A percentile compares a stretch with the other conserved stretches of the same genome.
Evolutionary conservation across 768 basidiomycete genomes (phyloP).

Genomic region (Rhizopogon salebrosus): DNA sequence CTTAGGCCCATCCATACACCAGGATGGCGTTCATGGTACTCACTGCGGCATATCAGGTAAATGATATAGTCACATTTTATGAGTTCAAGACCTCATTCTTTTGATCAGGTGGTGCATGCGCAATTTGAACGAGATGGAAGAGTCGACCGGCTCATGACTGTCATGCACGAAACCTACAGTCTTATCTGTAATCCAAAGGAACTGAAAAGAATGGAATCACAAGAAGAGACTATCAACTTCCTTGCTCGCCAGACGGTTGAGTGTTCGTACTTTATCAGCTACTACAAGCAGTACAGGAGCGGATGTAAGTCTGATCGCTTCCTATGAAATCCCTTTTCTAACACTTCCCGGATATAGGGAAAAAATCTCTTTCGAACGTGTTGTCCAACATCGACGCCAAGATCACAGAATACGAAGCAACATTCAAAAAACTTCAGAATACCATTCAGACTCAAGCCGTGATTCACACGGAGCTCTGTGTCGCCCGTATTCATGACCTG

Average conservation of each 20-base stretch:
- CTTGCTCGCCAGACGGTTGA: slow-evolving; percentile 21
- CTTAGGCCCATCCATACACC: slow-evolving; percentile 10
- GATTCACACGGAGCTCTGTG: background rate
- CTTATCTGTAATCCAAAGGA: slow-evolving; percentile 3
- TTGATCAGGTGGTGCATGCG: slow-evolving; percentile 1
- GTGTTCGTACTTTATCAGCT: slow-evolving; percentile 26
- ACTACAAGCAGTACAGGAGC: slow-evolving; percentile 16
- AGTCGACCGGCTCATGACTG: slow-evolving; percentile 1
- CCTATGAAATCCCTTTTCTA: background rate
- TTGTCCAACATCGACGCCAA: slow-evolving; percentile 1
- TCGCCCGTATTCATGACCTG: background rate
- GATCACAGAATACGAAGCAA: background rate
- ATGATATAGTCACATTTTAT: background rate
- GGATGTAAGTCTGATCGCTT: slow-evolving; percentile 12
- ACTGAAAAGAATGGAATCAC: slow-evolving; percentile 3
- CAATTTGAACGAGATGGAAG: slow-evolving; percentile 1
- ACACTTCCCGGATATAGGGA: background rate
- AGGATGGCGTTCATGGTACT: slow-evolving; percentile 7
- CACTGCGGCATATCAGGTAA: slow-evolving; percentile 1
- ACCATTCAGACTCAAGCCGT: background rate
- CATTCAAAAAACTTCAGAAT: slow-evolving; percentile 1
- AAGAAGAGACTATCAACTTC: slow-evolving; percentile 2
- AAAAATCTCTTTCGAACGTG: background rate
- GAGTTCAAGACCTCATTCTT: background rate
- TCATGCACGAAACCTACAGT: slow-evolving; percentile 5